Evolutionary conservation across 1,139 yeast genomes (phyloP).

Genomic region (Dujonia santamariae): DNA sequence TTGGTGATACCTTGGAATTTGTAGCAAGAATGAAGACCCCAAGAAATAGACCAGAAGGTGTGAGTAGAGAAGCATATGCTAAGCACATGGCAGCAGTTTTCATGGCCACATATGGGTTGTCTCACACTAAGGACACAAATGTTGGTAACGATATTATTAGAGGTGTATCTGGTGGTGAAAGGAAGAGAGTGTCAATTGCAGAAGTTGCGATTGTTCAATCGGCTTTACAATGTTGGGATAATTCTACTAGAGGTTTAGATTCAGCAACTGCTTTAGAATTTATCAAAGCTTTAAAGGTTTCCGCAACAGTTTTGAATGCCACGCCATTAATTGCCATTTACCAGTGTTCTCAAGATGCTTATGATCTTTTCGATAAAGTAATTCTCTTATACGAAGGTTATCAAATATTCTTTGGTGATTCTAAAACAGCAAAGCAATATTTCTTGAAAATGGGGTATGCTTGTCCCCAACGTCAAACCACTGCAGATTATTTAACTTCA

Average conservation of each 20-base stretch:
- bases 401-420: constrained; percentile 40
- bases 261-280: constrained; percentile 69
- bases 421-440: constrained; percentile 37
- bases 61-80: constrained; percentile 37
- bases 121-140: constrained; percentile 29
- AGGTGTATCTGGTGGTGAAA: constrained; percentile 45
- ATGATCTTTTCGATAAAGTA: constrained; percentile 45
- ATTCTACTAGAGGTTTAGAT: constrained; percentile 60
- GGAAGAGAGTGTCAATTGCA: constrained; percentile 44
- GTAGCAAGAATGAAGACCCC: constrained; percentile 43
- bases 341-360: constrained; percentile 79
- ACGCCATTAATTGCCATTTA: constrained; percentile 76
- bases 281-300: constrained; percentile 60
- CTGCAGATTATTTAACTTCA: constrained; percentile 80
- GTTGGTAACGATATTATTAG: constrained; percentile 37
- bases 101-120: constrained; percentile 41
- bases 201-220: constrained; percentile 37
- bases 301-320: constrained; percentile 56
- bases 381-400: constrained; percentile 40
- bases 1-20: constrained; percentile 48
- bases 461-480: constrained; percentile 75
- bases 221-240: constrained; percentile 55
- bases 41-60: constrained; percentile 31
- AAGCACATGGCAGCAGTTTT: constrained; percentile 40
- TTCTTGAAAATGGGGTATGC: constrained; percentile 49